Percentiles rank a stretch among this genome's conserved stretches.
Evolutionary conservation across 2,329 filamentous ascomycete genomes (phyloP).

Genomic region (Blastomyces gilchristii): DNA sequence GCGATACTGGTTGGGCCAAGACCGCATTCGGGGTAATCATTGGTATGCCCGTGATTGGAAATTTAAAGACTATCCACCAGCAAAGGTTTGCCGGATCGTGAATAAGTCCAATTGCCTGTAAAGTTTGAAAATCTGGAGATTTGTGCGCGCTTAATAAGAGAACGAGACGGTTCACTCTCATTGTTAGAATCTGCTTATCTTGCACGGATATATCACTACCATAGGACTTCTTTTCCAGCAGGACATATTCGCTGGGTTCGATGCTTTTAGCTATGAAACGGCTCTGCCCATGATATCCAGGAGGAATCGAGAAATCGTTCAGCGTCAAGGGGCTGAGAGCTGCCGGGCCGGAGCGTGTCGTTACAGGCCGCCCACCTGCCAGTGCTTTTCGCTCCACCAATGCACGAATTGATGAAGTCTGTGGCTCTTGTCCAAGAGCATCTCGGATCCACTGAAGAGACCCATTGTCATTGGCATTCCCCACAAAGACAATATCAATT

Average conservation of each 20-base stretch:
- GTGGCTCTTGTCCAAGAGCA: conserved; percentile 2
- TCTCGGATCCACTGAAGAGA: conserved; percentile 3
- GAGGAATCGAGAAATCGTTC: background rate
- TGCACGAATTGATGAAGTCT: conserved; percentile 1
- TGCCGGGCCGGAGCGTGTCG: background rate
- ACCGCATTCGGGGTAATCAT: background rate
- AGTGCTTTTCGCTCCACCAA: conserved; percentile 4
- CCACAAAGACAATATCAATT: conserved; percentile 4
- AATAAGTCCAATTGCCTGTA: background rate
- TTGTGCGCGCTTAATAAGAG: background rate
- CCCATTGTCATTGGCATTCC: background rate
- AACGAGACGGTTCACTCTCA: conserved; percentile 2
- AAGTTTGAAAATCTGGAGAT: background rate
- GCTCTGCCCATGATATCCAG: background rate
- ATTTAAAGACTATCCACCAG: conserved; percentile 8
- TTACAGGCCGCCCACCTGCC: background rate
- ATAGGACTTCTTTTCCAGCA: conserved; percentile 5
- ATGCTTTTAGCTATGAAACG: background rate
- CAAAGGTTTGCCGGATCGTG: conserved; percentile 4
- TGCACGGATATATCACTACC: background rate
- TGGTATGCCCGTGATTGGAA: background rate
- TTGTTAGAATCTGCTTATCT: conserved; percentile 2
- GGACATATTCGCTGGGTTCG: background rate
- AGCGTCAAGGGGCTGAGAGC: background rate
- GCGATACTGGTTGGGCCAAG: background rate